Evolutionary conservation across 495 filamentous ascomycete species (phyloP).

Genomic region (Polyplosphaeria fusca): DNA sequence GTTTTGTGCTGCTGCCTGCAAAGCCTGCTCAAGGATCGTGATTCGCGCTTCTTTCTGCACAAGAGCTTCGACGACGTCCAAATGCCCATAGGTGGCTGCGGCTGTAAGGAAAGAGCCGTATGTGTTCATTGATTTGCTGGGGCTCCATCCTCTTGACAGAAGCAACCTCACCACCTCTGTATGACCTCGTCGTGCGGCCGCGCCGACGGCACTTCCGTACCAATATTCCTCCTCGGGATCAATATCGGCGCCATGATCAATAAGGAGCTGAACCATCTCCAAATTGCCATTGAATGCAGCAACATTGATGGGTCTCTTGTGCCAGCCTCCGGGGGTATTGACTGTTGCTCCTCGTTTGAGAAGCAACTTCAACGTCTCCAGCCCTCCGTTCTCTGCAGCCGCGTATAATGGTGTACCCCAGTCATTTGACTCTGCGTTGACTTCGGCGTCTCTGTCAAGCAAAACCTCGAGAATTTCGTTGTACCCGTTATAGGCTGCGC

Average conservation of each 20-base stretch:
- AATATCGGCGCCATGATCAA: conserved; percentile 25
- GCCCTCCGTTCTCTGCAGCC: conserved; percentile 2
- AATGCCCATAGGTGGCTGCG: conserved; percentile 21
- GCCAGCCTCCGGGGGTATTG: conserved; percentile 10
- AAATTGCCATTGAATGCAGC: conserved; percentile 11
- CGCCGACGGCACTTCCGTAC: conserved; percentile 19
- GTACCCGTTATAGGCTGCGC: conserved; percentile 37
- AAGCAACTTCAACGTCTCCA: conserved; percentile 11
- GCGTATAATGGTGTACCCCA: conserved; percentile 12
- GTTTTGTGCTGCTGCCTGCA: conserved; percentile 10
- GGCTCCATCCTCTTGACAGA: conserved; percentile 18
- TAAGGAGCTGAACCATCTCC: conserved; percentile 8
- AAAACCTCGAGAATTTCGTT: conserved; percentile 33
- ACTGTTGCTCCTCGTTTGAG: conserved; percentile 15
- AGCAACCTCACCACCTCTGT: conserved; percentile 15
- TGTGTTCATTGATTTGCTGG: conserved; percentile 11
- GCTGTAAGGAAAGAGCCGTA: conserved; percentile 17
- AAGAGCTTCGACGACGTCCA: conserved; percentile 13
- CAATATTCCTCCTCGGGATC: conserved; percentile 17
- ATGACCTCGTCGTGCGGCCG: conserved; percentile 14
- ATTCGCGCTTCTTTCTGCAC: conserved; percentile 14
- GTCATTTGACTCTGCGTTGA: conserved; percentile 34
- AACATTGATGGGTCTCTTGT: conserved; percentile 4
- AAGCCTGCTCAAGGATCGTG: conserved; percentile 14
- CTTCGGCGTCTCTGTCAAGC: conserved; percentile 33